Base-by-base conservation (phyloP, 331 rosid species). In the Stylosanthes scabra region DNA sequence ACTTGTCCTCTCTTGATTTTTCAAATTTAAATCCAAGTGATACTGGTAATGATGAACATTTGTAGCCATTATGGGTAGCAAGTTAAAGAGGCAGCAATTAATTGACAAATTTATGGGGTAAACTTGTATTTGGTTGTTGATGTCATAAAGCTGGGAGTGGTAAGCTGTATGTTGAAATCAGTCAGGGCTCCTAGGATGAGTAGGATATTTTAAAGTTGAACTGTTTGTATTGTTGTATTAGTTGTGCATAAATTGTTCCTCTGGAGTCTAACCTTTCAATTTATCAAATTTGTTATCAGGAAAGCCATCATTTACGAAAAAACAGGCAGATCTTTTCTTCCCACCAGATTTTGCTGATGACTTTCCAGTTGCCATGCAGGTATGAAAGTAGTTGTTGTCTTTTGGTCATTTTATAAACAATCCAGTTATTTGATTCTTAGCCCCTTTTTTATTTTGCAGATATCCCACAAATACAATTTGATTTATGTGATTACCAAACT, bases 281-380 rank as follows among this genome's bases (percentile, higher is more conserved):
- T 72, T 79, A 68, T 12, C 45, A 14, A 78, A 29, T 67, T 65
- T 78, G 51, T 73, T 81, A 63, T 59, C 88, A 95, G 99, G 99
- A 80, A 95, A 83, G 71, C 97, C 98, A 65, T 90, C 99, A 42
- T 95, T 95, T 85, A 62, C 99, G 2, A 95, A 95, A 91, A 95
- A 95, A 80, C 99, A 95, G 78, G 98, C 99, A 28, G 99, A 95
- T 87, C 97, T 95, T 41, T 95, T 95, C 93, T 95, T 95, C 69
- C 99, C 99, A 62, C 99, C 99, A 27, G 99, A 95, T 92, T 95
- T 95, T 87, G 92, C 87, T 2, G 99, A 95, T 74, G 99, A 95
- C 78, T 95, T 95, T 78, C 99, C 99, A 63, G 99, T 95, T 80
- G 81, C 99, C 34, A 95, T 95, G 99, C 99, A 95, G 99, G 99